A percentile compares a stretch with the other conserved stretches of the same genome.
Conservation (phyloP, 192 early-diverging fungal genomes). For the Backusella macrospora region DNA sequence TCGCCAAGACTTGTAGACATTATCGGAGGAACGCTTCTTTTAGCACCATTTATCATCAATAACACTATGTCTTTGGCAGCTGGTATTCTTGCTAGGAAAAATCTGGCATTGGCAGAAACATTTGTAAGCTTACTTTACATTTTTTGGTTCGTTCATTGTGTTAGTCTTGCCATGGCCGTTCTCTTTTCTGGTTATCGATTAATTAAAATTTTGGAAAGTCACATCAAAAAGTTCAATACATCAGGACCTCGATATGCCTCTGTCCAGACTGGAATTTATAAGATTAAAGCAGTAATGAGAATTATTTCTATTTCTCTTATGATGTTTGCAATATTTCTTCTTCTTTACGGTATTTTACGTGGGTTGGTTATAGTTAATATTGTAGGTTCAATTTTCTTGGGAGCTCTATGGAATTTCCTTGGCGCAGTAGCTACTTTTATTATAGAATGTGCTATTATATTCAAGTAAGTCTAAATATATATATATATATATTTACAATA, state of each 20-base stretch:
- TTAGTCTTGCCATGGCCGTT: slow-evolving; percentile 18
- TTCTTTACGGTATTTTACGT: slow-evolving; percentile 39
- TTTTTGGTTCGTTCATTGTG: slow-evolving; percentile 37
- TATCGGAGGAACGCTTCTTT: slow-evolving; percentile 26
- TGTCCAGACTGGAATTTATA: slow-evolving; percentile 33
- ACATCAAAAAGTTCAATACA: slow-evolving; percentile 24
- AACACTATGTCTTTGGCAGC: slow-evolving; percentile 32
- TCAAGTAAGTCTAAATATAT: slow-evolving; percentile 23
- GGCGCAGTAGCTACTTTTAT: slow-evolving; percentile 31
- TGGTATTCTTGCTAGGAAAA: slow-evolving; percentile 22
- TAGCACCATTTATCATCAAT: slow-evolving; percentile 34
- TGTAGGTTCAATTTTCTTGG: slow-evolving; percentile 21
- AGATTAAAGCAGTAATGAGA: slow-evolving; percentile 26
- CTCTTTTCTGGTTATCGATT: slow-evolving; percentile 25
- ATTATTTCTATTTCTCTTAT: slow-evolving; percentile 31
- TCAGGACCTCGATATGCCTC: slow-evolving; percentile 20
- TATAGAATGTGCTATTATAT: slow-evolving; percentile 29
- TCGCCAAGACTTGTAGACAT: slow-evolving; percentile 32
- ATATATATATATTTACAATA: no score
- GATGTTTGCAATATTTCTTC: slow-evolving; percentile 34
- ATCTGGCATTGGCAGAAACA: slow-evolving; percentile 19
- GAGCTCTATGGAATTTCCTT: slow-evolving; percentile 36
- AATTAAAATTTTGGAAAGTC: slow-evolving; percentile 18
- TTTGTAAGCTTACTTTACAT: slow-evolving; percentile 31
- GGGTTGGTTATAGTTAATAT: slow-evolving; percentile 25